Percentiles rank a stretch among this genome's conserved stretches.
Evolutionary conservation across 257 asterid species (phyloP).

Genomic region (Solanum medicagineum): DNA sequence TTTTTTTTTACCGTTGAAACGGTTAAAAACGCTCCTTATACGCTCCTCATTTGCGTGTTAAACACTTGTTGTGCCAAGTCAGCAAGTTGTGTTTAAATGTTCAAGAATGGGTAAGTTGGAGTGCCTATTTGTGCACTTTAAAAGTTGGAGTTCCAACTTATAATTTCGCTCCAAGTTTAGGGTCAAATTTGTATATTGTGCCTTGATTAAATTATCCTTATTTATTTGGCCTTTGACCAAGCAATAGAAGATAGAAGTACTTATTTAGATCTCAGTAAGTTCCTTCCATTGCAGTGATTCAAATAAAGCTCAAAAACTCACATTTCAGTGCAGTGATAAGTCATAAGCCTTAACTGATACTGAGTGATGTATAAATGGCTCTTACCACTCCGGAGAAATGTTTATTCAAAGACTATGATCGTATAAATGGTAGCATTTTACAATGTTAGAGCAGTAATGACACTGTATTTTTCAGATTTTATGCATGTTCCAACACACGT

Average conservation of each 20-base stretch:
- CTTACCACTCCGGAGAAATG: not conserved
- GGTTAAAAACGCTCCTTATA: no score
- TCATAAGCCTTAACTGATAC: not conserved
- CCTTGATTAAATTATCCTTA: no score
- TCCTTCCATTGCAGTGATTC: not conserved
- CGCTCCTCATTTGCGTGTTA: no score
- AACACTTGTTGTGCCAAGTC: no score
- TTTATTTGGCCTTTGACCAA: not conserved
- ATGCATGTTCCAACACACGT: not conserved
- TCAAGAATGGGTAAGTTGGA: no score
- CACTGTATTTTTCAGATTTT: not conserved
- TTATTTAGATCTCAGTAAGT: not conserved
- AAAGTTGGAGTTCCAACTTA: no score
- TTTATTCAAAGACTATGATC: not conserved
- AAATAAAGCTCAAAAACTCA: not conserved
- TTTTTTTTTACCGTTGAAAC: no score
- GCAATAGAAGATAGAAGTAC: not conserved
- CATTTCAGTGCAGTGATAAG: not conserved
- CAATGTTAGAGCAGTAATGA: not conserved
- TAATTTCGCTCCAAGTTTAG: no score
- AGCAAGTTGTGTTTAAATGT: no score
- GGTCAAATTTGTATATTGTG: no score
- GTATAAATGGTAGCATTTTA: not conserved
- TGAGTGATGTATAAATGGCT: not conserved
- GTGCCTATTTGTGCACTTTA: no score